Conservation (phyloP, 495 filamentous ascomycete genomes). For the Aspergillus coremiiformis region DNA sequence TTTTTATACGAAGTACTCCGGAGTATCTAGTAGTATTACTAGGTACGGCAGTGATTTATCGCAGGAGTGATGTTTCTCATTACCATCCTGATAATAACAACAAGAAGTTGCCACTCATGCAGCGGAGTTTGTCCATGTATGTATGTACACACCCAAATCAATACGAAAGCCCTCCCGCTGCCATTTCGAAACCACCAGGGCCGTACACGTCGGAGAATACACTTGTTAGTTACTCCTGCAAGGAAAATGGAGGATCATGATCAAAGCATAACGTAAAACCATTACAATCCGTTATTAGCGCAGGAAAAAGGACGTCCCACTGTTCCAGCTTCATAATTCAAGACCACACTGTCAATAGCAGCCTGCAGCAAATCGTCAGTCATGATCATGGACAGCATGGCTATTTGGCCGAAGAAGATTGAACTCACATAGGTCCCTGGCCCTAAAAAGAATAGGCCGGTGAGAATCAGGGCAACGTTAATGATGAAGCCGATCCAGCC, state of each 20-base stretch:
- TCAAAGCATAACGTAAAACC: not conserved
- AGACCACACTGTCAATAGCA: constrained; percentile 56
- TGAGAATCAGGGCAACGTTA: constrained; percentile 62
- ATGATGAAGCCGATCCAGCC: constrained; percentile 55
- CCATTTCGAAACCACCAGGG: not conserved
- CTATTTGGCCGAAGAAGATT: not conserved
- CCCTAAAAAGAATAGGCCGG: constrained; percentile 68
- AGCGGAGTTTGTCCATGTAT: too few species aligned
- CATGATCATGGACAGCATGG: not conserved
- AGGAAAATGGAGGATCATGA: not conserved
- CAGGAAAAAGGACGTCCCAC: constrained; percentile 59
- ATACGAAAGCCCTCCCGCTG: not conserved
- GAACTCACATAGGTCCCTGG: constrained; percentile 71
- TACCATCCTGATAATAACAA: too few species aligned
- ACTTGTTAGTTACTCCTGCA: not conserved
- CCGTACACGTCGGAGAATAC: not conserved
- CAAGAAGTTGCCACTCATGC: too few species aligned
- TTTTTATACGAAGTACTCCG: not conserved
- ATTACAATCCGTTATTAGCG: constrained; percentile 47
- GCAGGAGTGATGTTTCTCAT: not conserved
- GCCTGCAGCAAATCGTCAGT: constrained; percentile 26
- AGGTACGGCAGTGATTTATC: not conserved
- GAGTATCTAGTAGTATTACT: not conserved
- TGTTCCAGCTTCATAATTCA: constrained; percentile 46
- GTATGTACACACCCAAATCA: too few species aligned